Base-by-base conservation (phyloP, 495 filamentous ascomycete genomes). In the Hypoxylon lienhwacheense region DNA sequence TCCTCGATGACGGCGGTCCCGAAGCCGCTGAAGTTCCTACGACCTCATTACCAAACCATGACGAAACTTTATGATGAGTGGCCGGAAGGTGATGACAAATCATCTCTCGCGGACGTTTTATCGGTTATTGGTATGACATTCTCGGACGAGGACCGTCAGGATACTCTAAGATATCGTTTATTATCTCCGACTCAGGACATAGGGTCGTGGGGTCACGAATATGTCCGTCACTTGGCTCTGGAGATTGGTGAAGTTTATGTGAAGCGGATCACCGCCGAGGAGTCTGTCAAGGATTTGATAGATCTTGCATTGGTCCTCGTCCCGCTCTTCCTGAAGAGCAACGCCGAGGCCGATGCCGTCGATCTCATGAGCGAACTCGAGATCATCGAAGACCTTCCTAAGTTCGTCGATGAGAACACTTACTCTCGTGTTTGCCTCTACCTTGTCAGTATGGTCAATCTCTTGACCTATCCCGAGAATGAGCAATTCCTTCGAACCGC, bases 91-190 rank as follows among this genome's bases (percentile, higher is more conserved):
- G 81, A 91, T 19, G 79, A 93, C 70, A 96, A 95, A 83, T 81
- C 85, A 61, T 89, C 89, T 5, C 74, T 99, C 50, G 95, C 93
- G 29, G 95, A 99, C 76, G 91, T 93, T 63, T 77, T 99, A 11
- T 97, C 93, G 4, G 92, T 99, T 15, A 87, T 99, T 46, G 93
- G 93, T 55, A 99, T 99, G 93, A 99, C 95, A 29, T 96, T 91
- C 70, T 93, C 92, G 43, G 93, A 97, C 60, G 95, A 97, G 70
- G 87, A 95, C 65, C 87, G 91, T 66, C 81, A 93, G 61, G 95
- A 97, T 70, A 95, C 92, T 26, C 81, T 99, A 53, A 97, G 95
- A 72, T 99, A 92, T 73, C 84, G 93, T 58, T 80, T 99, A 12
- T 80, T 96, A 24, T 85, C 91, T 19, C 91, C 91, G 33, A 90